Base-by-base conservation (phyloP, 2,329 filamentous ascomycete genomes). In the Thermochaetoides dissita region DNA sequence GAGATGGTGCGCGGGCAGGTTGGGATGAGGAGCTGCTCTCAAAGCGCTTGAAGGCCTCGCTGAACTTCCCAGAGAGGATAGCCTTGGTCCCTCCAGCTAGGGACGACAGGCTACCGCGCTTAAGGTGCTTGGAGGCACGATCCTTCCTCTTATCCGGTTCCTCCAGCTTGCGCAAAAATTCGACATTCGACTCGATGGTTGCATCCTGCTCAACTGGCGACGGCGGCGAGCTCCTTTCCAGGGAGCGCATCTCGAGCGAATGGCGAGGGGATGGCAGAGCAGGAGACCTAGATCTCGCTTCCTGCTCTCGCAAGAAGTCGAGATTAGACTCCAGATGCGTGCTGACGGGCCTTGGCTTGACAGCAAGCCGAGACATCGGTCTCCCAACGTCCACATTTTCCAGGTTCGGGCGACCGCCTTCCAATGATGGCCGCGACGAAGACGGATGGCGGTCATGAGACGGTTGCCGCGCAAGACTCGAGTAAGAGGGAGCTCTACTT, bases 11-110 rank as follows among this genome's bases (percentile, higher is more conserved):
- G 32, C 67, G 63, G 6, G 52, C 55, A n/a, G 51, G 57, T 8
- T 10, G 10, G 53, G 54, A 8, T 44, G 52, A 51, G 46, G 36
- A 49, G 53, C 55, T 61, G 45, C 67, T 72, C 24, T 98, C 91
- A 52, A 96, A 96, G 6, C 83, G 75, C 55, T 89, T 86, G 64
- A 96, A 95, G 3, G 89, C 88, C 54, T 95, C 88, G 1, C 88
- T 86, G 58, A 96, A 95, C 52, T 82, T 86, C 24, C 87, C 84
- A 6, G 79, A 81, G n/a, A 95, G 68, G 33, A 94, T 76, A 44
- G 77, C 84, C 60, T 91, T 94, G 28, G 82, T 83, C 34, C 77
- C 78, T 6, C 81, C 77, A 7, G 53, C 48, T 11, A 85, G 62
- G 0, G 81, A 78, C 42, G 82, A 71, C 1, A 94, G 62, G 58